These are phyloP conservation scores for Exophiala calicioides DNA, from an alignment of 2,329 filamentous ascomycete species.

Conservation along the genomic window DNA sequence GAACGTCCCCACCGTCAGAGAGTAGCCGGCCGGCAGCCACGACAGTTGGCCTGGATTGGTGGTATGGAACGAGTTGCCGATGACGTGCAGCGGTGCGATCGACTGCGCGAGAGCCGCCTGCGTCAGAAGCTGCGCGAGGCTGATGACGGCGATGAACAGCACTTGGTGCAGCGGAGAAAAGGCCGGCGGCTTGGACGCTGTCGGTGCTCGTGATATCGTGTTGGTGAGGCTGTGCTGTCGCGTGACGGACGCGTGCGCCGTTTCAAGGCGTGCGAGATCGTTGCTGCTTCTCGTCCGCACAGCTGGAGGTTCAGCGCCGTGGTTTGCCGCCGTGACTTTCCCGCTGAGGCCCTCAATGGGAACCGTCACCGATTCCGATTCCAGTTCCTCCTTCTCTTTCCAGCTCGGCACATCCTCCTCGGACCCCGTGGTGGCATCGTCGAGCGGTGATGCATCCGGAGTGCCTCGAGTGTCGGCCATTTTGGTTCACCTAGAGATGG, in stretches of 20 bases:
- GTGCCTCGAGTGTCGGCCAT: no score
- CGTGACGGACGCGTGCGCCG: background rate
- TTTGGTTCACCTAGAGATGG: no score
- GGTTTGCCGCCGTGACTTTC: no score
- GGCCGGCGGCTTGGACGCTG: slow-evolving; percentile 10
- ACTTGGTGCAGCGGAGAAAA: slow-evolving; percentile 23
- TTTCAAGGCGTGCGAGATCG: slow-evolving; percentile 6
- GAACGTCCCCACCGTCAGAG: slow-evolving; percentile 53
- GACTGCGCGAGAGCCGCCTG: slow-evolving; percentile 39
- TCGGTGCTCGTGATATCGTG: slow-evolving; percentile 11
- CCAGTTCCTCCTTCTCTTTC: no score
- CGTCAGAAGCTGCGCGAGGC: slow-evolving; percentile 46
- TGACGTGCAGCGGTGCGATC: slow-evolving; percentile 47
- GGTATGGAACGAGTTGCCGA: slow-evolving; percentile 45
- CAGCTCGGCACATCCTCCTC: no score
- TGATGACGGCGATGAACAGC: slow-evolving; percentile 46
- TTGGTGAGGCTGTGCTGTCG: slow-evolving; percentile 2
- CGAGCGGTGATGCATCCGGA: no score
- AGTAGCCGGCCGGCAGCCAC: slow-evolving; percentile 53
- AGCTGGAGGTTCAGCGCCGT: background rate
- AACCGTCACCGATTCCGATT: no score
- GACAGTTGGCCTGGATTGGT: slow-evolving; percentile 43
- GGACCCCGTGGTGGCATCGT: no score
- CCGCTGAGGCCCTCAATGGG: no score
- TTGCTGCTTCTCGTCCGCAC: background rate